Base-by-base conservation (phyloP, 371 early-diverging fungal species). In the Lichtheimia corymbifera region DNA sequence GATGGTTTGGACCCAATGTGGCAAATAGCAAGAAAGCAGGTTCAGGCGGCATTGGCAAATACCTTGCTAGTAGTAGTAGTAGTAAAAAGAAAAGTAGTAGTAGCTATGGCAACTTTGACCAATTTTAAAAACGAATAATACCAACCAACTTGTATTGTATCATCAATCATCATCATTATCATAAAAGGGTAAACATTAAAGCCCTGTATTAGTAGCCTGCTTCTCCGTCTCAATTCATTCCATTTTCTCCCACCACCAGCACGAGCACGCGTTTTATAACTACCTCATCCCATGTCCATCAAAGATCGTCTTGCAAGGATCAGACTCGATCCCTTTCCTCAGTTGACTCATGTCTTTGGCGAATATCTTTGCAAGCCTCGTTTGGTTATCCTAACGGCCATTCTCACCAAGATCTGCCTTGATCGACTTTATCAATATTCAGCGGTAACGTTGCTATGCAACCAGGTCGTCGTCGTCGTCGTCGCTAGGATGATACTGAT, bases 1-100 rank as follows among this genome's bases (percentile, higher is more conserved):
- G 87, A 0, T 90, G 90, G 91, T 88, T 91, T 70, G 90, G 91
- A 1, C 86, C 87, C 4, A 85, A 79, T 55, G 70, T 87, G 13
- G 54, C 28, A 11, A 53, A 30, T 24, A 50, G 24, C n/a, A 51
- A 30, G 35, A 71, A 74, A 18, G 66, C 65, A 35, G 65, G 56
- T 15, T 69, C 63, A 14, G 72, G 63, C 4, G 76, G 80, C 22
- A 84, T 91, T 27, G 93, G 93, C 18, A 91, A 85, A 68, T 92
- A 92, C 53, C 63, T 91, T 49, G 80, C 76, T 50, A 73, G 67
- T 64, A 73, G 72, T 50, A 73, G 67, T 64, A 73, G 72, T 41
- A 28, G 35, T 12, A 58, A 49, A 14, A 54, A 54, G 18, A 15
- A 18, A 35, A 55, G 41, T 18, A 28, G 15, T 28, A 14, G 53